phyloP scores from a whole-genome alignment of 2,329 filamentous ascomycete genomes.

The Juglanconis juglandina region DNA sequence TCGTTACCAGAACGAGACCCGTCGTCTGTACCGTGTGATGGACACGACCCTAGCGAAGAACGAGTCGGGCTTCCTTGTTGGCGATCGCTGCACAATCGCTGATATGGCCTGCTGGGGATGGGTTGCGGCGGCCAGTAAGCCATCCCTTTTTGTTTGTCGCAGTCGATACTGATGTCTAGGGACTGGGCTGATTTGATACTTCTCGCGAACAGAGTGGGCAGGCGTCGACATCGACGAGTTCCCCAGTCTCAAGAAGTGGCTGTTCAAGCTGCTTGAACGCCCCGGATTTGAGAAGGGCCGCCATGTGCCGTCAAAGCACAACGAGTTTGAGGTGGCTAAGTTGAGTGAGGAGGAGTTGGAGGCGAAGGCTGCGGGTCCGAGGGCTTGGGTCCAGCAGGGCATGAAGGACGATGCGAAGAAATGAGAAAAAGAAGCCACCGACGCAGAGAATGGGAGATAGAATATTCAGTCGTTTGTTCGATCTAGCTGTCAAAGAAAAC shows the following conservation, averaged over 20 bases:
- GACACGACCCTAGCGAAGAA: conserved; percentile 65
- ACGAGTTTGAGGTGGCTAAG: conserved; percentile 42
- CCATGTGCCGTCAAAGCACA: conserved; percentile 62
- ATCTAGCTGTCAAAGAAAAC: too few species aligned
- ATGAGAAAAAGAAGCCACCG: conserved; percentile 14
- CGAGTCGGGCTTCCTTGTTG: conserved; percentile 58
- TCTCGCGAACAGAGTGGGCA: conserved; percentile 48
- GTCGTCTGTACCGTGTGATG: conserved; percentile 67
- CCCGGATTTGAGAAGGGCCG: conserved; percentile 71
- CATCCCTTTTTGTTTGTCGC: too few species aligned
- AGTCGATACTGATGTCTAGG: not conserved
- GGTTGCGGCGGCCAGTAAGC: conserved; percentile 55
- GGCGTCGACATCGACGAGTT: conserved; percentile 72
- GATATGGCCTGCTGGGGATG: conserved; percentile 82
- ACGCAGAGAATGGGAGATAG: not conserved
- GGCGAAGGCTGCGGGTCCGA: conserved; percentile 43
- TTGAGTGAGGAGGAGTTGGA: conserved; percentile 46
- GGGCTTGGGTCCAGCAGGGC: conserved; percentile 60
- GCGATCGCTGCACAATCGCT: conserved; percentile 68
- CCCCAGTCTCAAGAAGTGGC: conserved; percentile 72
- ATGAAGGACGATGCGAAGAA: conserved; percentile 60
- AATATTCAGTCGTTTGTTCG: too few species aligned
- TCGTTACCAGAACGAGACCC: conserved; percentile 78
- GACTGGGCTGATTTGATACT: not conserved
- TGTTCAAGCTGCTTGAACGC: conserved; percentile 65